These are phyloP conservation scores for Candida caryicola DNA, from an alignment of 805 yeast species.

Conservation along the genomic window DNA sequence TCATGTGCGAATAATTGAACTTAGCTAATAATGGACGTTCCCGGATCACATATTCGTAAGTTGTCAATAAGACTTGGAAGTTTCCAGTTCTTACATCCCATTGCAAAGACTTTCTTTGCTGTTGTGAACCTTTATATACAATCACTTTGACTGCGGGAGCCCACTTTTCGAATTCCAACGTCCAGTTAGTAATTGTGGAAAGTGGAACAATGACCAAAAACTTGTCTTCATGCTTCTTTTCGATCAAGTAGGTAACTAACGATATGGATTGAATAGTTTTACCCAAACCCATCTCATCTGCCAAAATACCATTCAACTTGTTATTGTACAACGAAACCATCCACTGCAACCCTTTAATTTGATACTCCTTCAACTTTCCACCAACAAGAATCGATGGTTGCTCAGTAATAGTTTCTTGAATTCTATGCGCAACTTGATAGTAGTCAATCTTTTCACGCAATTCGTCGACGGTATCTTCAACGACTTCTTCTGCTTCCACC, in stretches of 20 bases:
- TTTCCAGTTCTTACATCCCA: conserved; percentile 63
- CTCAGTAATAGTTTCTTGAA: conserved; percentile 60
- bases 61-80: conserved; percentile 74
- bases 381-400: conserved; percentile 75
- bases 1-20: conserved; percentile 80
- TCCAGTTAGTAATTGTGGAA: conserved; percentile 85
- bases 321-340: conserved; percentile 63
- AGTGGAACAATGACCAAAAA: conserved; percentile 79
- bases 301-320: conserved; percentile 60
- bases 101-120: conserved; percentile 64
- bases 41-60: conserved; percentile 77
- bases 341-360: conserved; percentile 61
- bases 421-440: conserved; percentile 76
- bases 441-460: conserved; percentile 68
- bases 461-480: conserved; percentile 46
- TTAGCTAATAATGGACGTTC: conserved; percentile 70
- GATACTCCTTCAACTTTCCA: conserved; percentile 78
- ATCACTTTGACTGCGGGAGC: conserved; percentile 74
- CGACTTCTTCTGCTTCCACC: conserved; percentile 30
- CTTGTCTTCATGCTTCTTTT: conserved; percentile 65
- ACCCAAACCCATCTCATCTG: conserved; percentile 70
- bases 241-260: conserved; percentile 65
- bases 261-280: conserved; percentile 78
- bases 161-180: conserved; percentile 82
- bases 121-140: conserved; percentile 76